A percentile compares a stretch with the other conserved stretches of the same genome.
Evolutionary conservation across 805 yeast species (phyloP).

Genomic region (Candida morakotiae): DNA sequence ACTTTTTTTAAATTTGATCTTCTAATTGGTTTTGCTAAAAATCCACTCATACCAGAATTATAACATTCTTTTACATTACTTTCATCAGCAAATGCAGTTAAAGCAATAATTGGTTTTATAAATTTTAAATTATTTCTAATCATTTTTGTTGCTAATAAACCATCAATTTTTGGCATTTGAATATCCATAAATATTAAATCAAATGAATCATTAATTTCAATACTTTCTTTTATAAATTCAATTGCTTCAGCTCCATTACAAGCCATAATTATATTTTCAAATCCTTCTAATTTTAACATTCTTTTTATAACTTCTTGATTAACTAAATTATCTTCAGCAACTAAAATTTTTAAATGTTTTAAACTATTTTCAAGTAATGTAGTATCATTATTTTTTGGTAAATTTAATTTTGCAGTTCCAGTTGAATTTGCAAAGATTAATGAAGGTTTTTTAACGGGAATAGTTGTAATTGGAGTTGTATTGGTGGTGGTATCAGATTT

Average conservation of each 20-base stretch:
- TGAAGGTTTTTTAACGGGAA: constrained; percentile 21
- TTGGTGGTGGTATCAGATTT: too few species aligned
- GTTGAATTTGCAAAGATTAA: constrained; percentile 19
- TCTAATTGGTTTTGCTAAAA: constrained; percentile 83
- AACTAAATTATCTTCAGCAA: constrained; percentile 54
- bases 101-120: constrained; percentile 78
- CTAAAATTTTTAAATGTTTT: constrained; percentile 42
- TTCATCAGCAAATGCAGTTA: constrained; percentile 93
- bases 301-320: constrained; percentile 47
- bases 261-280: constrained; percentile 53
- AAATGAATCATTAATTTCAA: constrained; percentile 32
- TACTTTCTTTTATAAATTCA: constrained; percentile 24
- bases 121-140: constrained; percentile 63
- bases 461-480: constrained; percentile 26
- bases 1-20: constrained; percentile 62
- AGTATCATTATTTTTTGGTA: not conserved
- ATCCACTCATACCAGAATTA: constrained; percentile 87
- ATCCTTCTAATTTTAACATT: constrained; percentile 46
- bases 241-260: constrained; percentile 37
- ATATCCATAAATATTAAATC: constrained; percentile 57
- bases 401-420: constrained; percentile 42
- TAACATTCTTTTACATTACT: constrained; percentile 82
- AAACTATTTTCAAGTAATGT: constrained; percentile 8
- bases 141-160: constrained; percentile 48
- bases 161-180: constrained; percentile 55